Conservation (phyloP, 2,329 filamentous ascomycete genomes). For the Colletotrichum destructivum region DNA sequence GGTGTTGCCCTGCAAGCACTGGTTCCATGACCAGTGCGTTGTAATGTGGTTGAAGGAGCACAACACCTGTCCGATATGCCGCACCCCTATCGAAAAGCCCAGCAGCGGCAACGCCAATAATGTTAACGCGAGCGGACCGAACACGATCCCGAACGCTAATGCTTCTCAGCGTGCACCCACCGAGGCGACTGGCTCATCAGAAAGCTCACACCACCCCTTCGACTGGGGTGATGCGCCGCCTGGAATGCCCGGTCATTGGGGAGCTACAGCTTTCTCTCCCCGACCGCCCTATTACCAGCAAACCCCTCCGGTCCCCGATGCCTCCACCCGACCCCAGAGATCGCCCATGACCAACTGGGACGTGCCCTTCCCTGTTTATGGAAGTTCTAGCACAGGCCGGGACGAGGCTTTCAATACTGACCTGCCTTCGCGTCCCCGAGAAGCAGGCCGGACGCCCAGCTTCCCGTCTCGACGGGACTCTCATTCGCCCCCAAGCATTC, state of each 20-base stretch:
- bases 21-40: constrained; percentile 91
- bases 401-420: constrained; percentile 8
- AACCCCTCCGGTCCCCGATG: constrained; percentile 23
- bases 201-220: constrained; percentile 15
- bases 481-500: constrained; percentile 55
- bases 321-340: constrained; percentile 27
- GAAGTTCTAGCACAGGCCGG: constrained; percentile 4
- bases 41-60: constrained; percentile 89
- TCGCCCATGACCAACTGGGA: constrained; percentile 14
- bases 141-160: constrained; percentile 20
- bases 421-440: constrained; percentile 20
- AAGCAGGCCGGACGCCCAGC: constrained; percentile 32
- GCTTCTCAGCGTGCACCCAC: not conserved
- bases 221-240: constrained; percentile 27
- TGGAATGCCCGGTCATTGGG: constrained; percentile 32
- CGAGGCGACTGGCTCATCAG: constrained; percentile 23
- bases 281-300: constrained; percentile 3
- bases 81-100: constrained; percentile 68
- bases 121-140: constrained; percentile 30
- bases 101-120: constrained; percentile 43
- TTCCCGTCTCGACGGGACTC: constrained; percentile 54
- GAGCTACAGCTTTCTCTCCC: constrained; percentile 1
- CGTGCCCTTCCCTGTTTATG: constrained; percentile 20
- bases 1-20: constrained; percentile 89
- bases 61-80: constrained; percentile 91